These are phyloP conservation scores for Phaeosphaeriaceae sp. DNA, from an alignment of 2,329 filamentous ascomycete genomes.

Conservation along the genomic window DNA sequence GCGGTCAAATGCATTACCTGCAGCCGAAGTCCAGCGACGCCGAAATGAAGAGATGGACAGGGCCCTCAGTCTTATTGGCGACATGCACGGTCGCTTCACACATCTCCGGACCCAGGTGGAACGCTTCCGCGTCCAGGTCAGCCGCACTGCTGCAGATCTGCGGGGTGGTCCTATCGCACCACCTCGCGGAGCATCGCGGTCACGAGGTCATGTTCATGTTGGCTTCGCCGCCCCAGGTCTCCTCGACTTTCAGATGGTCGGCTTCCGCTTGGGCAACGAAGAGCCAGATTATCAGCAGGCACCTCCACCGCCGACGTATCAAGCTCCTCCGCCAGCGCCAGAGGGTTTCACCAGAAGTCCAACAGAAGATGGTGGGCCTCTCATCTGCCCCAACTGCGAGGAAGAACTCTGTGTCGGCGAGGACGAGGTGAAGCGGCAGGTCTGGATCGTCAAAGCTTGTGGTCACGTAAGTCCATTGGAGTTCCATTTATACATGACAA, in stretches of 20 bases:
- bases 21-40: slow-evolving; percentile 23
- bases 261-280: slow-evolving; percentile 51
- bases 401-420: slow-evolving; percentile 81
- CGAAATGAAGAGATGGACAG: slow-evolving; percentile 23
- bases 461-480: slow-evolving; percentile 75
- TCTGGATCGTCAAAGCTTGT: slow-evolving; percentile 90
- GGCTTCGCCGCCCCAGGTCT: slow-evolving; percentile 31
- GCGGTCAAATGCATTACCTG: slow-evolving; percentile 29
- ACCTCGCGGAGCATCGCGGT: slow-evolving; percentile 16
- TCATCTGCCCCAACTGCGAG: slow-evolving; percentile 86
- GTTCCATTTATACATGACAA: background rate
- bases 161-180: slow-evolving; percentile 23
- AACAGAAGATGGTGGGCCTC: slow-evolving; percentile 68
- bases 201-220: slow-evolving; percentile 23
- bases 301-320: slow-evolving; percentile 58
- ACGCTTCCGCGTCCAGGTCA: slow-evolving; percentile 25
- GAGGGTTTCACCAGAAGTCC: slow-evolving; percentile 84
- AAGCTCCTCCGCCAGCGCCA: slow-evolving; percentile 68
- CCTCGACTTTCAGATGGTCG: slow-evolving; percentile 52
- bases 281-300: slow-evolving; percentile 29
- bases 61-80: slow-evolving; percentile 26
- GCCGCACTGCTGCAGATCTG: slow-evolving; percentile 17
- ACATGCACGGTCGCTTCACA: slow-evolving; percentile 22
- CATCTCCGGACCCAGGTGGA: slow-evolving; percentile 32
- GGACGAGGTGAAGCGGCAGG: slow-evolving; percentile 74